Evolutionary conservation across 139 green algal genomes (phyloP).

Genomic region (Chlorella sp.): DNA sequence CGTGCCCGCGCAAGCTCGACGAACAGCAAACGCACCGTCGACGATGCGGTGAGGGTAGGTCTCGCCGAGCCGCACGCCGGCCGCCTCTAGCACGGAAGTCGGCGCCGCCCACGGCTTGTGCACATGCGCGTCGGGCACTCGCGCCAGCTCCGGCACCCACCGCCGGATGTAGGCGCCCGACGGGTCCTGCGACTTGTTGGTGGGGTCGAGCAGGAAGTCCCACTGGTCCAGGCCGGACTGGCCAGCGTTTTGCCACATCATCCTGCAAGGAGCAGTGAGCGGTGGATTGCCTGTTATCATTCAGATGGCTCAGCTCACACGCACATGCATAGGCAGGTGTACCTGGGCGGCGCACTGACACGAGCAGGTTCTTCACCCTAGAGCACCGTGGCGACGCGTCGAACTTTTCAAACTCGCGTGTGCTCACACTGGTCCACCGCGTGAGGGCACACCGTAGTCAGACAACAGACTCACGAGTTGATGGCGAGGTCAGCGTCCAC

Average conservation of each 20-base stretch:
- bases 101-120: conserved; percentile 51
- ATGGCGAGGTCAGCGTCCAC: conserved; percentile 69
- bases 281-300: no score
- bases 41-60: conserved; percentile 45
- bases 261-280: conserved; percentile 36
- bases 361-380: no score
- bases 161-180: conserved; percentile 44
- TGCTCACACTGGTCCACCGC: no score
- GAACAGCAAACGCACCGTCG: no score
- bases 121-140: conserved; percentile 35
- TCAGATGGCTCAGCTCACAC: no score
- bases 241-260: conserved; percentile 74
- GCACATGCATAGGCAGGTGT: no score
- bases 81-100: conserved; percentile 21
- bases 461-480: conserved; percentile 65
- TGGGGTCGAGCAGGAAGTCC: conserved; percentile 53
- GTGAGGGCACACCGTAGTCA: no score
- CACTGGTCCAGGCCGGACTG: conserved; percentile 55
- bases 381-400: no score
- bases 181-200: conserved; percentile 46
- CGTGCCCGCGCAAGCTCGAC: no score
- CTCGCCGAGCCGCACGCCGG: conserved; percentile 30
- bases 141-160: conserved; percentile 58
- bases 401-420: no score
- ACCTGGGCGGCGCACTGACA: no score